Conservation (phyloP, 768 basidiomycete genomes). For the Rhodocollybia butyracea region DNA sequence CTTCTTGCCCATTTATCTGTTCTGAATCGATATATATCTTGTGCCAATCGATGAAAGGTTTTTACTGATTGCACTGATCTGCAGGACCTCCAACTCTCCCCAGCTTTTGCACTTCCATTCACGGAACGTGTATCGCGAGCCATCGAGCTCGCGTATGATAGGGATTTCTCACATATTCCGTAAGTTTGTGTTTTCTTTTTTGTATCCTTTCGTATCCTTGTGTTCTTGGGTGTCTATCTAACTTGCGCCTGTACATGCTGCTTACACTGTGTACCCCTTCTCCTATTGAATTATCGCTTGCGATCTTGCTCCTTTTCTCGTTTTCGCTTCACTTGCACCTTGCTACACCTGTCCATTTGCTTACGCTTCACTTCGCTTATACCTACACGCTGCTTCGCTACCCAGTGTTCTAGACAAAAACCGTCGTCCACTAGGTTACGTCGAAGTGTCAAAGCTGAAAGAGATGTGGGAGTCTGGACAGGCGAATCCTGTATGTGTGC, state of each 20-base stretch:
- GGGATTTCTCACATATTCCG: conserved; percentile 95
- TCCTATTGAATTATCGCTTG: no score
- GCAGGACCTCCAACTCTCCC: conserved; percentile 81
- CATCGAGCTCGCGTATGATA: conserved; percentile 86
- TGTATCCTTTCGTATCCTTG: neutral
- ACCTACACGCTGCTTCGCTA: no score
- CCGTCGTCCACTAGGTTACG: conserved; percentile 78
- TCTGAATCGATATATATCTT: neutral
- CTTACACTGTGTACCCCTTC: no score
- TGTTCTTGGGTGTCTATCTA: no score
- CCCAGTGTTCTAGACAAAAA: conserved; percentile 70
- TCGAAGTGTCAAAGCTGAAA: conserved; percentile 77
- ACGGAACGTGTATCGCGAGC: conserved; percentile 71
- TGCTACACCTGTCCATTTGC: no score
- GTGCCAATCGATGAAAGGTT: conserved; percentile 2
- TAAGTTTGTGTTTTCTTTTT: conserved; percentile 30
- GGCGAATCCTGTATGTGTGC: conserved; percentile 62
- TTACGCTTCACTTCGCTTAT: no score
- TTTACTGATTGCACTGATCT: neutral
- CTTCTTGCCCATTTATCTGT: neutral
- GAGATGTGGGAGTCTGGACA: conserved; percentile 71
- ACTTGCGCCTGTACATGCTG: no score
- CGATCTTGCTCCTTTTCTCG: no score
- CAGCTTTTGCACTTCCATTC: conserved; percentile 78
- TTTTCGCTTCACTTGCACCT: no score